Base-by-base conservation (phyloP, 139 green algal genomes). In the Coccomyxa sp. region DNA sequence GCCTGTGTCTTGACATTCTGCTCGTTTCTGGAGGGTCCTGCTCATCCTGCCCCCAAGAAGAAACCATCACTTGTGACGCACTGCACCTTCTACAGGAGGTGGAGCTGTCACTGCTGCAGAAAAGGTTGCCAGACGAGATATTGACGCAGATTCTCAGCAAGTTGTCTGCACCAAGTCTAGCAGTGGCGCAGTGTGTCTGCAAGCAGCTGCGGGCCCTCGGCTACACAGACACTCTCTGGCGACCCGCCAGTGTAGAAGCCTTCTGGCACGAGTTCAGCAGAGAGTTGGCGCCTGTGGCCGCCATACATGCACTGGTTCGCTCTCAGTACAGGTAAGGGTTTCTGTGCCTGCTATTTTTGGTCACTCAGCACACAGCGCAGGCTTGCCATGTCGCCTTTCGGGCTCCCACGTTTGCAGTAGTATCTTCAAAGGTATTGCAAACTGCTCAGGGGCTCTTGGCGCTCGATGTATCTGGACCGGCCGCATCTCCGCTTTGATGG, bases 401-500 rank as follows among this genome's bases (percentile, higher is more conserved):
- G 1, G 17, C 14, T 12, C 12, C 21, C 27, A 38, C 1, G 63
- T 17, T 71, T 71, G 16, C 63, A 30, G 9, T 74, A 4, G 66
- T 30, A 27, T 30, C 21, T 27, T 23, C 66, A 74, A 10, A 11
- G 13, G 71, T 31, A 78, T 58, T 31, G n/a, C 11, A 21, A 31
- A 27, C 11, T 51, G 38, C 38, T 51, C 75, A 83, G 85, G 60
- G 85, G 87, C 71, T 89, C 76, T 58, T 98, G 94, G 95, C 87
- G 89, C n/a, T 80, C 83, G 4, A 90, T 96, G 90, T 97, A 94
- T 79, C 67, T 98, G 31, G 85, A 93, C 58, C 84, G 90, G 60
- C 93, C 92, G 0, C 95, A 96, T 82, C 30, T 96, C 59, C 87
- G 94, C 13, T 94, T 92, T 84, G 94, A 97, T 78, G 94, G 94